A percentile compares a stretch with the other conserved stretches of the same genome.
Evolutionary conservation across 2,329 filamentous ascomycete genomes (phyloP).

Genomic region (Conoideocrella luteorostrata): DNA sequence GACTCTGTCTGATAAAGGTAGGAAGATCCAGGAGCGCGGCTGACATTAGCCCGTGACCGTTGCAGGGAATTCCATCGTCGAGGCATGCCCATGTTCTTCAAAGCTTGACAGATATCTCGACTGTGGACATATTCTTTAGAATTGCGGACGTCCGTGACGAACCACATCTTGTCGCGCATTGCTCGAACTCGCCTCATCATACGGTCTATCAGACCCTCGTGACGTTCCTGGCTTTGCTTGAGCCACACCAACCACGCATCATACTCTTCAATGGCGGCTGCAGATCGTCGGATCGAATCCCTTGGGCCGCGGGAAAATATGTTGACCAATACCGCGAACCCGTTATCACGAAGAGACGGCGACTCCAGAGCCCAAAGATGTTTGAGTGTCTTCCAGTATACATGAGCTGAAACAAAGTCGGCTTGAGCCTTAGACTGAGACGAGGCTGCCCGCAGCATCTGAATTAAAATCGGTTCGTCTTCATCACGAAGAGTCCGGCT

Average conservation of each 20-base stretch:
- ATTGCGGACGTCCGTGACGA: constrained; percentile 86
- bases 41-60: constrained; percentile 40
- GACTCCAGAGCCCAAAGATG: constrained; percentile 60
- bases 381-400: constrained; percentile 78
- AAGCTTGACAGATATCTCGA: constrained; percentile 74
- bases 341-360: constrained; percentile 56
- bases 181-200: constrained; percentile 69
- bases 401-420: constrained; percentile 76
- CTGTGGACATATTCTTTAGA: constrained; percentile 85
- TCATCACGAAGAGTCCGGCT: no score
- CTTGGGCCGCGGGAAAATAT: constrained; percentile 67
- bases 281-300: constrained; percentile 62
- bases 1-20: constrained; percentile 76
- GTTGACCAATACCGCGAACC: constrained; percentile 65
- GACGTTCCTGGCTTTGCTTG: constrained; percentile 72
- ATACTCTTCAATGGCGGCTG: constrained; percentile 69
- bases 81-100: constrained; percentile 81
- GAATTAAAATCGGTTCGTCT: constrained; percentile 52
- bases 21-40: constrained; percentile 43
- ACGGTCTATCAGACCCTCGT: constrained; percentile 65
- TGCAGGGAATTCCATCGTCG: constrained; percentile 49
- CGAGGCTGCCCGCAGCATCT: constrained; percentile 71
- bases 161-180: constrained; percentile 97
- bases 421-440: constrained; percentile 70
- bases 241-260: constrained; percentile 79